A percentile compares a stretch with the other conserved stretches of the same genome.
Evolutionary conservation across 257 asterid genomes (phyloP).

Genomic region (Solanum okadae): DNA sequence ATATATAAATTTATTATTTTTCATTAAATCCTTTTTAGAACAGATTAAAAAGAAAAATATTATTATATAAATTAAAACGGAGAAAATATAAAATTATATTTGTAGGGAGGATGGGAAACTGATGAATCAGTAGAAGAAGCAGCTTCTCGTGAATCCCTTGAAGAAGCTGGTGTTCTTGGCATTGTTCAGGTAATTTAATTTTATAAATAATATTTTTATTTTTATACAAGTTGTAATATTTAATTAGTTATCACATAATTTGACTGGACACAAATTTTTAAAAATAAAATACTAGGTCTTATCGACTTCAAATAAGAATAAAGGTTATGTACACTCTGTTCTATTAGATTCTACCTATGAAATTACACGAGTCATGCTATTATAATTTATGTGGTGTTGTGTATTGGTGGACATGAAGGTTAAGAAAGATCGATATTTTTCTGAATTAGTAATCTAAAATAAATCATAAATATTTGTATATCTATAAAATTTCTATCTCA

Average conservation of each 20-base stretch:
- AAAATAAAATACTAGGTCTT: not conserved
- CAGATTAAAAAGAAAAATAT: not conserved
- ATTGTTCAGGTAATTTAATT: conserved; percentile 38
- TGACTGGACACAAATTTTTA: not conserved
- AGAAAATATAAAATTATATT: not conserved
- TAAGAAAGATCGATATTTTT: too few species aligned
- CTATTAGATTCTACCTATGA: too few species aligned
- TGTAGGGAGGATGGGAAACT: conserved; percentile 76
- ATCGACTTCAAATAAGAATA: too few species aligned
- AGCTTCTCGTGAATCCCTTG: conserved; percentile 66
- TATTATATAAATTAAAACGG: not conserved
- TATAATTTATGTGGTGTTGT: too few species aligned
- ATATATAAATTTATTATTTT: not conserved
- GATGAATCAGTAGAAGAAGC: conserved; percentile 75
- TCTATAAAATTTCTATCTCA: too few species aligned
- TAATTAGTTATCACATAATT: not conserved
- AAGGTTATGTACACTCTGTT: too few species aligned
- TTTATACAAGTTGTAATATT: not conserved
- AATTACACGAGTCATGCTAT: too few species aligned
- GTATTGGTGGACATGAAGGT: too few species aligned
- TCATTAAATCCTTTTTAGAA: not conserved
- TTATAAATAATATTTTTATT: not conserved
- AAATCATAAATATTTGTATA: not conserved
- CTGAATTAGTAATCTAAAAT: too few species aligned
- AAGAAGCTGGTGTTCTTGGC: conserved; percentile 85